phyloP scores from a whole-genome alignment of 2,329 filamentous ascomycete species.

The Camillea tinctor region DNA sequence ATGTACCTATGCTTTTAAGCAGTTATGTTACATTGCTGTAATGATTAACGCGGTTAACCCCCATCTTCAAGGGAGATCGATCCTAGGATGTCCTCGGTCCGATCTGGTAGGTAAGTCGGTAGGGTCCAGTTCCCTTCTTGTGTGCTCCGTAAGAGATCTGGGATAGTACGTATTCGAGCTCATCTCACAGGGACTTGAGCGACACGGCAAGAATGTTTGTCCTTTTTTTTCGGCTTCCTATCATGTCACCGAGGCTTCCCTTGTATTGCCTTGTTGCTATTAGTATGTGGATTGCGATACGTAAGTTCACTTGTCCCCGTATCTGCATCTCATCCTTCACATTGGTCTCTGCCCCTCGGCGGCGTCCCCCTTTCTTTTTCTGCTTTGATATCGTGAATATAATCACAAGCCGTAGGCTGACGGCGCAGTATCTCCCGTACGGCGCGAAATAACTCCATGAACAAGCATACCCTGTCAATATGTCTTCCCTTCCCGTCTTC shows the following conservation, averaged over 20 bases:
- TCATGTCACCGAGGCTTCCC: neutral
- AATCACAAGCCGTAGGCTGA: neutral
- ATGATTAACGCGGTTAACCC: too few species aligned
- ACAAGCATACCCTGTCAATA: neutral
- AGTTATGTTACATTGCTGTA: too few species aligned
- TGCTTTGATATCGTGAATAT: neutral
- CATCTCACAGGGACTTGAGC: neutral
- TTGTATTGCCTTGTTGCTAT: neutral
- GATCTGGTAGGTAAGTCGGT: neutral
- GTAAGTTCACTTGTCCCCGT: neutral
- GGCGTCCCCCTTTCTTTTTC: neutral
- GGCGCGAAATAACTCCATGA: neutral
- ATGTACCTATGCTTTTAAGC: neutral
- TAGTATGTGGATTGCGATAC: neutral
- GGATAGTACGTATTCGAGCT: neutral
- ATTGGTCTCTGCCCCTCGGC: too few species aligned
- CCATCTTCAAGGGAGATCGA: neutral
- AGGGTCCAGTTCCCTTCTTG: too few species aligned
- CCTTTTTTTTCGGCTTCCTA: neutral
- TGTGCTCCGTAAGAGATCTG: too few species aligned
- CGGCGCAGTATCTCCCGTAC: neutral
- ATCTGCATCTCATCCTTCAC: neutral
- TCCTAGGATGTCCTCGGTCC: neutral
- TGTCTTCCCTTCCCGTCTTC: neutral
- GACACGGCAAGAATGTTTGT: neutral